Evolutionary conservation across 345 rosid species (phyloP).

Genomic region (Cardiospermum halicacabum): DNA sequence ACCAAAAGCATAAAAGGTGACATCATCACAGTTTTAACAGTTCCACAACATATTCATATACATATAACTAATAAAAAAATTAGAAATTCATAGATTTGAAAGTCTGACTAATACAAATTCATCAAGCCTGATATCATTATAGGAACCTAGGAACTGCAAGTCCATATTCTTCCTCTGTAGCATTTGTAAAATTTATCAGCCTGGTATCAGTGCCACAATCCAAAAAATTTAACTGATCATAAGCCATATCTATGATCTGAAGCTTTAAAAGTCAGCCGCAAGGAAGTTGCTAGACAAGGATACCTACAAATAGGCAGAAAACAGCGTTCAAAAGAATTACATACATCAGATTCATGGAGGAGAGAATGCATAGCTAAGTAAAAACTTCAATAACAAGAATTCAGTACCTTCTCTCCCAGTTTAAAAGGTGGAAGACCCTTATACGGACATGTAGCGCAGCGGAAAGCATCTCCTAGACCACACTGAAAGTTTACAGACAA

Average conservation of each 20-base stretch:
- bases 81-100: too few relatives aligned
- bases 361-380: background rate
- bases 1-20: too few relatives aligned
- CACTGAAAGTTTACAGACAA: conserved; percentile 39
- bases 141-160: too few relatives aligned
- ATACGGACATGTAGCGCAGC: conserved; percentile 92
- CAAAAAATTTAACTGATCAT: background rate
- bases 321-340: background rate
- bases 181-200: too few relatives aligned
- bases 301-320: conserved; percentile 41
- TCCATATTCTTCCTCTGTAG: too few relatives aligned
- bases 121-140: too few relatives aligned
- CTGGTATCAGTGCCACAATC: background rate
- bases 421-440: conserved; percentile 88
- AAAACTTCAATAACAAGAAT: conserved; percentile 14
- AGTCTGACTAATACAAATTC: too few relatives aligned
- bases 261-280: conserved; percentile 58
- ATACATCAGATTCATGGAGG: background rate
- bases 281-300: conserved; percentile 73
- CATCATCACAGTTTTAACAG: too few relatives aligned
- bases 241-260: background rate
- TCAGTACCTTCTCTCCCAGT: conserved; percentile 82
- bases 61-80: too few relatives aligned
- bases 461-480: conserved; percentile 97
- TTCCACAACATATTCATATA: too few relatives aligned